Evolutionary conservation across 208 protist genomes (phyloP), one percentile per base, ranked within the genome.

Genomic region (Angomonas desouzai): DNA sequence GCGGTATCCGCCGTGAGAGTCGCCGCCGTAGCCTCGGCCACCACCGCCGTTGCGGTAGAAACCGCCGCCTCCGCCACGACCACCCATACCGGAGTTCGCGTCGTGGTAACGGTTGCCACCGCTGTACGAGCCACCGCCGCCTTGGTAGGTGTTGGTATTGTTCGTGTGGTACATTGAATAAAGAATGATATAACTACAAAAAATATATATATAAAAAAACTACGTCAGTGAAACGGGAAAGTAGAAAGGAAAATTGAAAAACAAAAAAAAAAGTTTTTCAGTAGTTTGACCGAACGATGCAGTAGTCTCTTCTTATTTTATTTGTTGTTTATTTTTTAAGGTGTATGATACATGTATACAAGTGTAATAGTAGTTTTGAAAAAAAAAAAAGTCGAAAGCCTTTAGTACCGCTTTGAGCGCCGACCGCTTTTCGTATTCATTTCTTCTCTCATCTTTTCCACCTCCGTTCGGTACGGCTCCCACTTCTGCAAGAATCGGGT

Each of bases 391-490:
- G n/a, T n/a, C n/a, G n/a, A n/a, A n/a, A n/a, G n/a, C n/a, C 58
- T 49, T 51, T 59, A 64, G 62, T 85, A 76, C 18, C 87, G 79
- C 62, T 94, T 95, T 13, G 75, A 58, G 18, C 82, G 79, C 57
- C 73, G 72, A 9, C 66, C 76, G 22, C 81, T 72, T 27, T 70
- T 58, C 10, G 77, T 72, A 64, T 87, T 74, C 29, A 79, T 69
- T 47, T 95, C 89, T 32, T 95, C 85, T 4, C 85, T 76, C 20
- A 79, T 58, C 22, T 81, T 72, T 48, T 92, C 84, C 67, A 95
- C 86, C 69, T 93, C 86, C 1, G 49, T 70, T 23, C 83, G 79
- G 64, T 92, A 92, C 20, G 85, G 86, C 70, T 91, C 84, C 87
- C 89, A 95, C 59, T 83, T 34, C 38, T 83, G 76, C 22, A 95